A percentile compares a stretch with the other conserved stretches of the same genome.
Conservation (phyloP, 805 yeast species). For the Hanseniaspora singularis region DNA sequence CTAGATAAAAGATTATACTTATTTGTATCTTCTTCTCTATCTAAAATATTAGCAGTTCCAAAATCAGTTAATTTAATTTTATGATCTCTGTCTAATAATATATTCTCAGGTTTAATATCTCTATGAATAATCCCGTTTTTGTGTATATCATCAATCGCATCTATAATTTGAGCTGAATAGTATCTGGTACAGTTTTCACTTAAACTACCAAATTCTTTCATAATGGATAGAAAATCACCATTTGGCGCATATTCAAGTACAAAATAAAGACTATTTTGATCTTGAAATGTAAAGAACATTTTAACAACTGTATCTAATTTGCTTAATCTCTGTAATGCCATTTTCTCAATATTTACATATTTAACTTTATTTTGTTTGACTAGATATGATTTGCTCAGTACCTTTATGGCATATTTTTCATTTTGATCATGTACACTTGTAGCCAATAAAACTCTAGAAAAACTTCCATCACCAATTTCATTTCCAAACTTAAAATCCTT, state of each 20-base stretch:
- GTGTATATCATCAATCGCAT: constrained; percentile 63
- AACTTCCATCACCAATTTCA: constrained; percentile 89
- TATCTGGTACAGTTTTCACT: constrained; percentile 57
- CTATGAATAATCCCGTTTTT: constrained; percentile 65
- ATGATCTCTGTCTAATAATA: constrained; percentile 48
- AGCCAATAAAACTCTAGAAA: constrained; percentile 84
- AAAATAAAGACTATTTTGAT: constrained; percentile 57
- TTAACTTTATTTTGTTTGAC: constrained; percentile 74
- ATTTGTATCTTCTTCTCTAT: constrained; percentile 37
- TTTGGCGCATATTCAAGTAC: constrained; percentile 68
- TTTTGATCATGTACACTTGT: constrained; percentile 58
- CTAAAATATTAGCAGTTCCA: constrained; percentile 69
- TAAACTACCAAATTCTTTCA: constrained; percentile 57
- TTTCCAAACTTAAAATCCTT: constrained; percentile 83
- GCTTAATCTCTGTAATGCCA: constrained; percentile 60
- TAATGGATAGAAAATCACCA: constrained; percentile 59
- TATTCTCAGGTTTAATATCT: constrained; percentile 77
- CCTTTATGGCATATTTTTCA: constrained; percentile 68
- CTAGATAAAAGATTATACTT: constrained; percentile 52
- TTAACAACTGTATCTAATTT: constrained; percentile 51
- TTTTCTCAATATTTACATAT: constrained; percentile 73
- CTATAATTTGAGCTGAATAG: constrained; percentile 62
- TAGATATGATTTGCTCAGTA: constrained; percentile 63
- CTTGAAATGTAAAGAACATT: constrained; percentile 68
- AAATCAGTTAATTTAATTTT: constrained; percentile 67